phyloP scores from a whole-genome alignment of 2,329 filamentous ascomycete species.

The Alternaria ventricosa region DNA sequence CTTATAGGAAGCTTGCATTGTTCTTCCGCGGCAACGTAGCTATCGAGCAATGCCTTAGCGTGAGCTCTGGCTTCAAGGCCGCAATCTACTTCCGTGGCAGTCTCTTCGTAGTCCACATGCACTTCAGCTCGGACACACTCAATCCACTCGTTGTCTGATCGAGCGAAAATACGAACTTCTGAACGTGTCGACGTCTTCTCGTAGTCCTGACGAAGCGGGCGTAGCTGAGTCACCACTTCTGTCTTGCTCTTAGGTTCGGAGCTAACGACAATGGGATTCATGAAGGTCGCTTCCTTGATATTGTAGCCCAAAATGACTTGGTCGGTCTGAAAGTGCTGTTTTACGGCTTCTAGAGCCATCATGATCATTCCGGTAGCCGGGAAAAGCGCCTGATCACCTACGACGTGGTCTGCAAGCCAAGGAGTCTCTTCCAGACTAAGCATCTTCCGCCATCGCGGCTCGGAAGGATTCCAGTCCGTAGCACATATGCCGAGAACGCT shows the following conservation, averaged over 20 bases:
- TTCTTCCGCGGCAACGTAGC: not conserved
- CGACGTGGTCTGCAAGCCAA: slow-evolving; percentile 26
- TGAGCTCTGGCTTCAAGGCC: not conserved
- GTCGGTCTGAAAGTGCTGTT: not conserved
- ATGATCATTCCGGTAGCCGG: slow-evolving; percentile 26
- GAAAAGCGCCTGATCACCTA: slow-evolving; percentile 23
- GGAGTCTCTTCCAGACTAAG: slow-evolving; percentile 38
- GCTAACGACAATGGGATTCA: not conserved
- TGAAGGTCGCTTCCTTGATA: not conserved
- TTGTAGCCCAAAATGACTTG: not conserved
- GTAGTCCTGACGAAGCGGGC: not conserved
- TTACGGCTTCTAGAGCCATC: not conserved
- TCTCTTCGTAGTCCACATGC: not conserved
- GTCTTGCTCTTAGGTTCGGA: not conserved
- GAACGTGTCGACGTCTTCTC: not conserved
- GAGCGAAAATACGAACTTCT: not conserved
- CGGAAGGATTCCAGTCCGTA: slow-evolving; percentile 30
- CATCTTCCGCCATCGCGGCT: slow-evolving; percentile 53
- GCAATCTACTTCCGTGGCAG: not conserved
- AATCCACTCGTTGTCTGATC: not conserved
- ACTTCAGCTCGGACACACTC: not conserved
- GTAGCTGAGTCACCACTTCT: not conserved
- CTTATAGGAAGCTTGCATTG: not conserved
- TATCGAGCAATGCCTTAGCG: not conserved
- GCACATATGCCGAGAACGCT: slow-evolving; percentile 18